Evolutionary conservation across 371 early-diverging fungal species (phyloP), one percentile per base, ranked within the genome.

Genomic region (Apophysomyces sp.): DNA sequence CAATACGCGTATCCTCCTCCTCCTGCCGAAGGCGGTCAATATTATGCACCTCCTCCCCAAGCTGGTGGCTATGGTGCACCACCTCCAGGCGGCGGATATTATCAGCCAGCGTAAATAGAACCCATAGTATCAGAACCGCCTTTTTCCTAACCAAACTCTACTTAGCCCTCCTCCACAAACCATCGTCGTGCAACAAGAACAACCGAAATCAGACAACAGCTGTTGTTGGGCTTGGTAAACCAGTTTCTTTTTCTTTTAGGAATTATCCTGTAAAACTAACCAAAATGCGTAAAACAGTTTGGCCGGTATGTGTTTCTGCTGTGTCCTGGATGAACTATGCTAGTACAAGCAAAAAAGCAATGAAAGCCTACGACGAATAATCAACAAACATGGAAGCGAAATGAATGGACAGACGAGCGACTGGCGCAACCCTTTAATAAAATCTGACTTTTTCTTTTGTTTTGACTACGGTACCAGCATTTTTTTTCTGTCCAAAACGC

Each of bases 301-400:
- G 49, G 49, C 49, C 21, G 49, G 49, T 44, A 44, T 44, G 49
- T 44, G 49, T 44, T 44, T 44, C 49, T 44, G 49, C 49, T 44
- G 49, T 44, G 49, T 44, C 21, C 49, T 44, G 49, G 49, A 44
- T 11, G 49, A 44, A 44, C 49, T 44, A 21, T 44, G 49, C 49
- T 44, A 44, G 49, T 44, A 21, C 49, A 44, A 44, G 21, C 21
- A 4, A 4, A 7, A 44, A 18, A 3, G 3, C 11, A 12, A n/a
- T 11, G n/a, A 37, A 11, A n/a, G n/a, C 21, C 21, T 44, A 16
- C 8, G 21, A n/a, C n/a, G n/a, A n/a, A n/a, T n/a, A 44, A 21
- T 21, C 16, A 44, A 44, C 49, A 9, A 16, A 44, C 3, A 16
- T 21, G 49, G n/a, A n/a, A n/a, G n/a, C n/a, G n/a, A n/a, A n/a